phyloP scores from a whole-genome alignment of 2,329 filamentous ascomycete genomes.

The Diaporthe australafricana region DNA sequence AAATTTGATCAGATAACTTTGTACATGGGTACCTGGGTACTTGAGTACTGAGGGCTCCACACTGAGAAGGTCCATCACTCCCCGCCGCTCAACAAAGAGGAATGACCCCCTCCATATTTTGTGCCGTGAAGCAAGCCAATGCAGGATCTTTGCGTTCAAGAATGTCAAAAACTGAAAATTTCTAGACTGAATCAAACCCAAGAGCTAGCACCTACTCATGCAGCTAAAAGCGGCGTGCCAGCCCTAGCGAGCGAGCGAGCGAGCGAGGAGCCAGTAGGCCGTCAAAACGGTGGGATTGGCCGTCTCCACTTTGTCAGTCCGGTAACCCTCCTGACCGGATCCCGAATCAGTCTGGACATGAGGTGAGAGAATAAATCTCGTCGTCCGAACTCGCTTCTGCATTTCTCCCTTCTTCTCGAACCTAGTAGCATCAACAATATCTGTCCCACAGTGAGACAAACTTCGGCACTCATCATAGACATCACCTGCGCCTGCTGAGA shows the following conservation, averaged over 20 bases:
- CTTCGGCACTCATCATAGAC: neutral
- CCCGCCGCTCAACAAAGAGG: too few relatives aligned
- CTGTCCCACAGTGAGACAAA: neutral
- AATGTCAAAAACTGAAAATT: too few relatives aligned
- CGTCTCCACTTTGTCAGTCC: slow-evolving; percentile 8
- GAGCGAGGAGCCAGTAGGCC: slow-evolving; percentile 9
- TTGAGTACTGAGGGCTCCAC: too few relatives aligned
- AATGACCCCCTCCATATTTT: too few relatives aligned
- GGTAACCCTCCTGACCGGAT: neutral
- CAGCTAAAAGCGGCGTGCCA: neutral
- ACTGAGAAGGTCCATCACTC: too few relatives aligned
- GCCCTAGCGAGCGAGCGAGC: slow-evolving; percentile 10
- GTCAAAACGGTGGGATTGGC: slow-evolving; percentile 22
- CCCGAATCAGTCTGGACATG: slow-evolving; percentile 3
- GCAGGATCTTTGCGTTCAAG: too few relatives aligned
- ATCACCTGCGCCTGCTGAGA: neutral
- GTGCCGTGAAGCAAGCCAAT: too few relatives aligned
- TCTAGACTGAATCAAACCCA: too few relatives aligned
- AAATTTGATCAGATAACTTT: too few relatives aligned
- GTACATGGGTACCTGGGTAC: too few relatives aligned
- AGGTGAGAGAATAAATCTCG: slow-evolving; percentile 15
- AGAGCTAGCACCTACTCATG: neutral
- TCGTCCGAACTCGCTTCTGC: neutral
- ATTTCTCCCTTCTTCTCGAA: neutral
- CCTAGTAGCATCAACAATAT: neutral